These are phyloP conservation scores for Penicillium sp. DNA, from an alignment of 2,329 filamentous ascomycete genomes.

Conservation along the genomic window DNA sequence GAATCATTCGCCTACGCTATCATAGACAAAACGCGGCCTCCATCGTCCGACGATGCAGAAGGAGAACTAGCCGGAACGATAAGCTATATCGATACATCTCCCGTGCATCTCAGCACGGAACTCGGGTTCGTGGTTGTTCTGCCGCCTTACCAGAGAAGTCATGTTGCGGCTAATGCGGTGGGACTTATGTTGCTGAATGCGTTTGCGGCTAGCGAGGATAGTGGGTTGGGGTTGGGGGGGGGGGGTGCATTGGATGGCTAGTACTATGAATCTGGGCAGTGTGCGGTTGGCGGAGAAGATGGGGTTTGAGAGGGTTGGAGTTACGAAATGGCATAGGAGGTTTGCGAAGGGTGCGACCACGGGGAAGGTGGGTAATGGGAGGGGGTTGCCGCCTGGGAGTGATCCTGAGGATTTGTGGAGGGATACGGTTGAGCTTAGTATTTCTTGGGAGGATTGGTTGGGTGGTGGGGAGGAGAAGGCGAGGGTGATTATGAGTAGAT, in stretches of 20 bases:
- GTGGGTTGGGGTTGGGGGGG: conserved; percentile 13
- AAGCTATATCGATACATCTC: conserved; percentile 15
- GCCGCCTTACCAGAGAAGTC: conserved; percentile 19
- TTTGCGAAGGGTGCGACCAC: conserved; percentile 12
- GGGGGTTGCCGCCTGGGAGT: conserved; percentile 7
- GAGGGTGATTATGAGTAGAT: not conserved
- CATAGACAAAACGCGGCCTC: conserved; percentile 17
- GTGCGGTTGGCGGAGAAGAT: conserved; percentile 16
- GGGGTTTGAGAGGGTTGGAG: conserved; percentile 16
- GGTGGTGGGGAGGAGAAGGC: not conserved
- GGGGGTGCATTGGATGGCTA: conserved; percentile 16
- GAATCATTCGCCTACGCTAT: conserved; percentile 19
- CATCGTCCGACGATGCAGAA: conserved; percentile 15
- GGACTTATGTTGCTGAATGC: conserved; percentile 15
- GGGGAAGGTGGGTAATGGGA: conserved; percentile 19
- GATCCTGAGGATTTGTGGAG: conserved; percentile 20
- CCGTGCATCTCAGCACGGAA: conserved; percentile 10
- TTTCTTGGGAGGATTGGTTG: conserved; percentile 19
- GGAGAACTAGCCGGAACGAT: conserved; percentile 19
- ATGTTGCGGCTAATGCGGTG: conserved; percentile 15
- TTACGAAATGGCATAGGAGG: conserved; percentile 18
- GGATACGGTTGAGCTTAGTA: conserved; percentile 13
- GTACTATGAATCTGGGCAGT: conserved; percentile 17
- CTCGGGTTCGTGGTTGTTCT: conserved; percentile 21
- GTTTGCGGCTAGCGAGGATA: not conserved